Conservation (phyloP, 2,329 filamentous ascomycete species). For the Zymoseptoria pseudotritici region DNA sequence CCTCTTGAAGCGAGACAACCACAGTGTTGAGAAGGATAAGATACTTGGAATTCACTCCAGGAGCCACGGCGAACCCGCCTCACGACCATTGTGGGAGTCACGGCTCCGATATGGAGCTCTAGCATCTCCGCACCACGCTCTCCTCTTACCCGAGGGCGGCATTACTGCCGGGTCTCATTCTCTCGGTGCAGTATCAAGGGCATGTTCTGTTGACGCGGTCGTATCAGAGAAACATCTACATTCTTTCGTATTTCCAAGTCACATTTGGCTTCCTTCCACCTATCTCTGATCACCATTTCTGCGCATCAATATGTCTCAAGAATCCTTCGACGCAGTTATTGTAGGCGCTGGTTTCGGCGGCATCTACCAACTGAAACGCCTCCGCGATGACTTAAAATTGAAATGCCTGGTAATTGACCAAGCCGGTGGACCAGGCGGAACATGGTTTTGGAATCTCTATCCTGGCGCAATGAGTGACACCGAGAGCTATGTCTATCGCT, state of each 20-base stretch:
- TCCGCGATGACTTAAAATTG: slow-evolving; percentile 14
- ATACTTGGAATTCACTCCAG: neutral
- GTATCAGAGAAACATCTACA: neutral
- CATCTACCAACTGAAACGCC: slow-evolving; percentile 16
- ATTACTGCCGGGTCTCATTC: neutral
- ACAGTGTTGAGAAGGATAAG: neutral
- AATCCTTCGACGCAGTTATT: slow-evolving; percentile 19
- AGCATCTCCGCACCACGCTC: neutral
- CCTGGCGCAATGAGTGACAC: slow-evolving; percentile 22
- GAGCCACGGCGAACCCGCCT: neutral
- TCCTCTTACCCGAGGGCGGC: neutral
- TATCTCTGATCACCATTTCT: neutral
- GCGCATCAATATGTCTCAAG: neutral
- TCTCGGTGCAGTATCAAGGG: neutral
- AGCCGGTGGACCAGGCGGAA: slow-evolving; percentile 37
- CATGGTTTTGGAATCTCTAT: slow-evolving; percentile 41
- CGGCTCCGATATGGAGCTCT: neutral
- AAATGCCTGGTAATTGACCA: slow-evolving; percentile 33
- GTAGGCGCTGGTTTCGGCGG: slow-evolving; percentile 26
- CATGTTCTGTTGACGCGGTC: neutral
- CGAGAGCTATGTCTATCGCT: slow-evolving; percentile 25
- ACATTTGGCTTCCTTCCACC: neutral
- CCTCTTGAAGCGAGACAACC: too few relatives aligned
- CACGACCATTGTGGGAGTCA: neutral
- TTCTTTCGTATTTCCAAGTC: neutral